These are phyloP conservation scores for Mangifera indica DNA, from an alignment of 345 rosid species.

Conservation along the genomic window DNA sequence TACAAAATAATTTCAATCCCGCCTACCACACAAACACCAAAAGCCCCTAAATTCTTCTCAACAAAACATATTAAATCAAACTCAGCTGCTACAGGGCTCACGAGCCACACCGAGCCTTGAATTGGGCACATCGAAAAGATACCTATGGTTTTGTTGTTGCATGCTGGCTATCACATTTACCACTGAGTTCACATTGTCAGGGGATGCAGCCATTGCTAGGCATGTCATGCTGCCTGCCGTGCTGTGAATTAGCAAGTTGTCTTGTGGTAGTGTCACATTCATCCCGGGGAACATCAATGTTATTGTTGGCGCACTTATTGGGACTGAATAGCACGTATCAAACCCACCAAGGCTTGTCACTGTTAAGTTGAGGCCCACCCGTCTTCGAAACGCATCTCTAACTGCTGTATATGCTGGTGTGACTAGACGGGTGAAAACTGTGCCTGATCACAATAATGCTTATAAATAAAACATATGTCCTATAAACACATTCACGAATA, in stretches of 20 bases:
- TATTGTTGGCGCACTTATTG: conserved; percentile 64
- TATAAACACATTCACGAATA: no score
- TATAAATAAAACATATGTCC: background rate
- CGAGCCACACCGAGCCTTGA: conserved; percentile 87
- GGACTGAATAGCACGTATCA: conserved; percentile 87
- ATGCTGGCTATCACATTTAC: conserved; percentile 88
- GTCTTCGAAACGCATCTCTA: conserved; percentile 62
- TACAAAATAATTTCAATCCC: background rate
- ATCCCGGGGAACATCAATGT: conserved; percentile 83
- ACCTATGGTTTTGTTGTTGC: conserved; percentile 97
- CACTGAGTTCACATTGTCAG: conserved; percentile 76
- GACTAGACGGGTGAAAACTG: conserved; percentile 75
- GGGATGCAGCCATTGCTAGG: conserved; percentile 88
- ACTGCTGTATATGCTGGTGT: conserved; percentile 73
- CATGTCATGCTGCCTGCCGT: conserved; percentile 73
- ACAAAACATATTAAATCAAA: no score
- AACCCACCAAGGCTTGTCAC: conserved; percentile 83
- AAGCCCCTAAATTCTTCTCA: background rate
- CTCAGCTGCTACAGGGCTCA: conserved; percentile 65
- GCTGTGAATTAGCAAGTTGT: conserved; percentile 83
- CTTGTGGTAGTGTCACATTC: conserved; percentile 81
- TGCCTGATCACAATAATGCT: conserved; percentile 39
- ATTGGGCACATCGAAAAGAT: conserved; percentile 73
- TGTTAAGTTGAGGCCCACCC: conserved; percentile 43
- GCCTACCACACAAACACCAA: background rate